phyloP scores from a whole-genome alignment of 352 stramenopile genomes.

The Globisporangium paddicum region DNA sequence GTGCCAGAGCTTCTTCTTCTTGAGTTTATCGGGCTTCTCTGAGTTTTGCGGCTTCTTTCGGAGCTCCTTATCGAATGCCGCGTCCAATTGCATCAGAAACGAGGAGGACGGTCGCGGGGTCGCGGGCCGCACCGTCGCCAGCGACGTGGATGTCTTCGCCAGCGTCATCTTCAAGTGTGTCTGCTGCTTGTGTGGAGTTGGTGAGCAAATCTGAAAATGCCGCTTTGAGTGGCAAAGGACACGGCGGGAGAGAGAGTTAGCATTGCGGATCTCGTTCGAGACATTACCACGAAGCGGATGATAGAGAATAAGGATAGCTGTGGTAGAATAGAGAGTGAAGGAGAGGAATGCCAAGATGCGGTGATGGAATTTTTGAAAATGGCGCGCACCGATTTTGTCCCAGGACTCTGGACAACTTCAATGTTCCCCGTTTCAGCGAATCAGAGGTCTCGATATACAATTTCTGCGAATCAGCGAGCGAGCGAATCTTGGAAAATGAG shows the following conservation, averaged over 20 bases:
- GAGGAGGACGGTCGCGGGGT: slow-evolving; percentile 2
- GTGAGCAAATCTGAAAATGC: not conserved
- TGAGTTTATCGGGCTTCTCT: not conserved
- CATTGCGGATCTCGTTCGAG: not conserved
- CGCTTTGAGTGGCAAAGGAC: not conserved
- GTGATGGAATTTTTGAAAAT: too few species aligned
- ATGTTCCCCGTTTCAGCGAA: not conserved
- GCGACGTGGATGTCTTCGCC: not conserved
- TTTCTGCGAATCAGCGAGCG: not conserved
- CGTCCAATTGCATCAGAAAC: not conserved
- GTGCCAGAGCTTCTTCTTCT: not conserved
- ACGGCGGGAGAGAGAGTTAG: not conserved
- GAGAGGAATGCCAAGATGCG: too few species aligned
- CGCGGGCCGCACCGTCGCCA: not conserved
- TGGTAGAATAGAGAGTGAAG: not conserved
- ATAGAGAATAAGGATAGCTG: not conserved
- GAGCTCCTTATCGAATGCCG: not conserved
- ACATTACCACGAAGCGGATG: not conserved
- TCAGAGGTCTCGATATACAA: not conserved
- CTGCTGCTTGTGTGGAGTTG: not conserved
- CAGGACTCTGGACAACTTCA: not conserved
- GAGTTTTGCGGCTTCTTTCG: not conserved
- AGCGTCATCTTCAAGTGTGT: not conserved
- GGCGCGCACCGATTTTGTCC: too few species aligned
- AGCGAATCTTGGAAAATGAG: not conserved